These are phyloP conservation scores for Hemileccinum impolitum DNA, from an alignment of 768 basidiomycete genomes.

Conservation along the genomic window DNA sequence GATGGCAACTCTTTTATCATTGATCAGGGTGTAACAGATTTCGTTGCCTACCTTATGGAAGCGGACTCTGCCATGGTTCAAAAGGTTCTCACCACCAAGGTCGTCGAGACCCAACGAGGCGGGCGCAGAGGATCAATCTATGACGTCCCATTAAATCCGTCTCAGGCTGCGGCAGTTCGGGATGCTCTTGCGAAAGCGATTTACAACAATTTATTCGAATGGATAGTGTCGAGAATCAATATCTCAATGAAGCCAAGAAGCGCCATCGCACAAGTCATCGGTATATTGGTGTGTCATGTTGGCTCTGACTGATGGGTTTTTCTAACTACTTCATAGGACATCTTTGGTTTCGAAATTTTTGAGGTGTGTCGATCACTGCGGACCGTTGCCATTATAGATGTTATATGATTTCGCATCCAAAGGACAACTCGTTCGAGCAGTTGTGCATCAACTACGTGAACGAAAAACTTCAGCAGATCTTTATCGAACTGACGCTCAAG, in stretches of 20 bases:
- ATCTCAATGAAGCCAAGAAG: slow-evolving; percentile 90
- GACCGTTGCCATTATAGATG: slow-evolving; percentile 2
- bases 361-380: slow-evolving; percentile 47
- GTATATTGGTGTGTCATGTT: slow-evolving; percentile 67
- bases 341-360: slow-evolving; percentile 99
- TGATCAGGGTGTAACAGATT: slow-evolving; percentile 90
- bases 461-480: slow-evolving; percentile 99
- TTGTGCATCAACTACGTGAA: slow-evolving; percentile 99
- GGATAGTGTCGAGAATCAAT: slow-evolving; percentile 97
- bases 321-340: slow-evolving; percentile 55
- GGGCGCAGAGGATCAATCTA: slow-evolving; percentile 95
- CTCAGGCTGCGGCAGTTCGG: slow-evolving; percentile 84
- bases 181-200: slow-evolving; percentile 95
- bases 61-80: slow-evolving; percentile 73
- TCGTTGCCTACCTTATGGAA: slow-evolving; percentile 93
- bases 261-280: slow-evolving; percentile 76
- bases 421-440: slow-evolving; percentile 97
- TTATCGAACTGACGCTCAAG: slow-evolving; percentile 97
- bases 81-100: slow-evolving; percentile 80
- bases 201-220: slow-evolving; percentile 98
- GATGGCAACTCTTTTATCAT: slow-evolving; percentile 82
- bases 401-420: slow-evolving; percentile 22
- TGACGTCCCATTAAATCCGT: slow-evolving; percentile 90
- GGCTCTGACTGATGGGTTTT: background rate
- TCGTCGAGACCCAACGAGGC: slow-evolving; percentile 91